Percentiles rank a stretch among this genome's conserved stretches.
Evolutionary conservation across 2,329 filamentous ascomycete genomes (phyloP).

Genomic region (Penicillium sp.): DNA sequence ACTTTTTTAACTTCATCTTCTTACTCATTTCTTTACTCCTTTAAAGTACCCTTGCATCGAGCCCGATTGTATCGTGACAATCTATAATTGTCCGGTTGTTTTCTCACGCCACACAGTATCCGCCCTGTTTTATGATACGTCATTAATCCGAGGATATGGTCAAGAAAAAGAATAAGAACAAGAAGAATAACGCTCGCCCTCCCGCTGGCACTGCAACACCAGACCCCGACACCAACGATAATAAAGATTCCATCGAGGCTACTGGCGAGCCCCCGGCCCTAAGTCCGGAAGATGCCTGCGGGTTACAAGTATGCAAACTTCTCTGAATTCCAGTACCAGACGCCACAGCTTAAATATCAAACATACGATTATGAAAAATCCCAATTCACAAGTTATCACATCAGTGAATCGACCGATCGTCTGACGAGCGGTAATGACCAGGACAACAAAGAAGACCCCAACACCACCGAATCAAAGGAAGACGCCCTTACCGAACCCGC

Average conservation of each 20-base stretch:
- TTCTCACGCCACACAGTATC: constrained; percentile 20
- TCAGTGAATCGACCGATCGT: constrained; percentile 31
- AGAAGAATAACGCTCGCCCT: constrained; percentile 29
- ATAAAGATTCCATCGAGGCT: constrained; percentile 17
- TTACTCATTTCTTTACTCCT: constrained; percentile 21
- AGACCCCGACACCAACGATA: constrained; percentile 20
- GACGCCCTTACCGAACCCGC: constrained; percentile 20
- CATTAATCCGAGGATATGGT: constrained; percentile 39
- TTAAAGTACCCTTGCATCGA: constrained; percentile 26
- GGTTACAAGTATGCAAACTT: constrained; percentile 45
- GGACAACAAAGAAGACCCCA: constrained; percentile 34
- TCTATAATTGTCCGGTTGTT: constrained; percentile 25
- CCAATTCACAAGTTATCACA: constrained; percentile 39
- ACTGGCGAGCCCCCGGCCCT: constrained; percentile 32
- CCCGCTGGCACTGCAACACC: constrained; percentile 30
- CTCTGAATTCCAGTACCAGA: constrained; percentile 45
- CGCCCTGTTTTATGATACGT: constrained; percentile 28
- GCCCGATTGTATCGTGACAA: constrained; percentile 29
- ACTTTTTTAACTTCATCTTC: constrained; percentile 26
- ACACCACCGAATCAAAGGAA: constrained; percentile 33
- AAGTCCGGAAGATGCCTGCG: constrained; percentile 36
- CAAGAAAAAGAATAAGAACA: constrained; percentile 36
- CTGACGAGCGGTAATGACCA: constrained; percentile 40
- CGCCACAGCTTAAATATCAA: constrained; percentile 44
- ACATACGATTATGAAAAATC: constrained; percentile 43